Evolutionary conservation across 257 asterid genomes (phyloP).

Genomic region (Voacanga thouarsii): DNA sequence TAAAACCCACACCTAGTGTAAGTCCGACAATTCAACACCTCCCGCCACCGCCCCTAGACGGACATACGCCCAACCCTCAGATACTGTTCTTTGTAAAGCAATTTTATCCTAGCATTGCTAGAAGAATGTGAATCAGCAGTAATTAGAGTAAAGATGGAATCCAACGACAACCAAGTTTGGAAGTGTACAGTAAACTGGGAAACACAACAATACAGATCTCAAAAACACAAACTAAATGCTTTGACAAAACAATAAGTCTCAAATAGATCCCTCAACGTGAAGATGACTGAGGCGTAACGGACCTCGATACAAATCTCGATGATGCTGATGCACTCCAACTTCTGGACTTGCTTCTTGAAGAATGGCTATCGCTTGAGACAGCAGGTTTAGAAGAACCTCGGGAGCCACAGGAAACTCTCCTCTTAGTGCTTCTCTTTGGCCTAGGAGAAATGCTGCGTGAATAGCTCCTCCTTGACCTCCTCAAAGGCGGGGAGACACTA

Average conservation of each 20-base stretch:
- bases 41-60: no score
- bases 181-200: not conserved
- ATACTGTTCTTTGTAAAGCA: no score
- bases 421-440: conserved; percentile 27
- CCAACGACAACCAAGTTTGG: no score
- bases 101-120: no score
- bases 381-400: conserved; percentile 9
- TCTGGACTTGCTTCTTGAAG: conserved; percentile 50
- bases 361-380: conserved; percentile 33
- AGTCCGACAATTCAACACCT: no score
- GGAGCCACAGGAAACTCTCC: conserved; percentile 19
- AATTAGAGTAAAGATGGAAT: no score
- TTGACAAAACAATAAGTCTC: no score
- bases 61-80: no score
- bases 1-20: no score
- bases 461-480: conserved; percentile 21
- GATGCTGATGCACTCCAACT: conserved; percentile 47
- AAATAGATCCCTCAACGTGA: conserved; percentile 18
- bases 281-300: conserved; percentile 29
- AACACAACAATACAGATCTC: not conserved
- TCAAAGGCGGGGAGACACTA: conserved; percentile 40
- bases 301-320: conserved; percentile 41
- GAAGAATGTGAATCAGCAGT: no score
- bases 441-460: conserved; percentile 28
- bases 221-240: no score